phyloP scores from a whole-genome alignment of 768 basidiomycete genomes.

The Pisolithus sp. region DNA sequence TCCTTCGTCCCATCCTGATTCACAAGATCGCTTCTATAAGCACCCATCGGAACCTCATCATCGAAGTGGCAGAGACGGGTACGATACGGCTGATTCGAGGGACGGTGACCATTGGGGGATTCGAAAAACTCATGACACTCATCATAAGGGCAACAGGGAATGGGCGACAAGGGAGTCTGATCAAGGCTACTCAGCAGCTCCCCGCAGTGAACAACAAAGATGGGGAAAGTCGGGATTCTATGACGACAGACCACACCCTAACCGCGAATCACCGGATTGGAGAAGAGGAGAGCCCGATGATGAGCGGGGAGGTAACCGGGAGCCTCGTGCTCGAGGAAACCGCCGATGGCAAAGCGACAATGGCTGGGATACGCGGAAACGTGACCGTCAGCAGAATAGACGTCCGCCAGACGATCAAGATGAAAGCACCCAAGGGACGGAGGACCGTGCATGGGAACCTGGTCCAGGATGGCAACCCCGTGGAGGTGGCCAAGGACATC shows the following conservation, averaged over 20 bases:
- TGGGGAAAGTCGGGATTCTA: conserved; percentile 37
- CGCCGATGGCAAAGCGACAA: conserved; percentile 31
- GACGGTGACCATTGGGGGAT: conserved; percentile 42
- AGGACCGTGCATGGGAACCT: conserved; percentile 69
- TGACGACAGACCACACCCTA: conserved; percentile 34
- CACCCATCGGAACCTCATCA: conserved; percentile 44
- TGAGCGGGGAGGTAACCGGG: conserved; percentile 32
- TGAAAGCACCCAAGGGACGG: conserved; percentile 19
- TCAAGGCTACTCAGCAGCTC: conserved; percentile 35
- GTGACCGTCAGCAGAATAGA: conserved; percentile 38
- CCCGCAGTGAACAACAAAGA: conserved; percentile 42
- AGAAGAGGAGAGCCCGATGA: conserved; percentile 30
- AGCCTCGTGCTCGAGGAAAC: conserved; percentile 21
- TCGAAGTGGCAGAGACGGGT: conserved; percentile 44
- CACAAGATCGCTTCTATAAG: conserved; percentile 37
- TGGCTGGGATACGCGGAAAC: conserved; percentile 50
- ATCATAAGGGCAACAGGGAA: conserved; percentile 35
- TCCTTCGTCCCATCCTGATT: conserved; percentile 41
- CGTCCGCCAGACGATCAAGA: conserved; percentile 24
- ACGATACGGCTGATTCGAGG: conserved; percentile 38
- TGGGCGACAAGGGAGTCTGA: conserved; percentile 45
- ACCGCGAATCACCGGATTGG: conserved; percentile 44
- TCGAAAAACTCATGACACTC: conserved; percentile 34
- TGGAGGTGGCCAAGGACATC: conserved; percentile 31
- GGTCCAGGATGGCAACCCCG: conserved; percentile 59